phyloP scores from a whole-genome alignment of 208 protist species.

The Trypanosomatidae sp. region DNA sequence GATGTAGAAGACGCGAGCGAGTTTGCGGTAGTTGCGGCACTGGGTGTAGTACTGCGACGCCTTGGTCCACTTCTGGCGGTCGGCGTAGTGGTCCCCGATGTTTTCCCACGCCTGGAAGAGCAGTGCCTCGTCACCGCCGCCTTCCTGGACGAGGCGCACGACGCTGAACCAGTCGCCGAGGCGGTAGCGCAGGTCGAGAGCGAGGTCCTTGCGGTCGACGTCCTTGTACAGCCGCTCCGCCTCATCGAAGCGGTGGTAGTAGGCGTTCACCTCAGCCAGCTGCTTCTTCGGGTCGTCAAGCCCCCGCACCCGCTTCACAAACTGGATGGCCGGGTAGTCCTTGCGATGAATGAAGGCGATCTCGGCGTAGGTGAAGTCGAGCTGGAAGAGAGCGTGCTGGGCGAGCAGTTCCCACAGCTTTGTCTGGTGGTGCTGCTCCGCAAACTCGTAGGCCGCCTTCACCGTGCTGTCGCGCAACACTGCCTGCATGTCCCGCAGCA shows the following conservation, averaged over 20 bases:
- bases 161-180: slow-evolving; percentile 97
- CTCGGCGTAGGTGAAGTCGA: slow-evolving; percentile 91
- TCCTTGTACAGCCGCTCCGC: slow-evolving; percentile 96
- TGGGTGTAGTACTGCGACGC: slow-evolving; percentile 96
- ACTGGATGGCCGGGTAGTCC: slow-evolving; percentile 97
- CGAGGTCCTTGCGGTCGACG: slow-evolving; percentile 96
- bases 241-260: slow-evolving; percentile 96
- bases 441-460: slow-evolving; percentile 91
- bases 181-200: slow-evolving; percentile 90
- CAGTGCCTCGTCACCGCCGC: slow-evolving; percentile 91
- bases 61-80: slow-evolving; percentile 95
- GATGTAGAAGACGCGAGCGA: slow-evolving; percentile 90
- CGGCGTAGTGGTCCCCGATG: slow-evolving; percentile 96
- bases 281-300: slow-evolving; percentile 95
- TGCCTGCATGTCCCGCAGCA: slow-evolving; percentile 86
- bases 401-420: slow-evolving; percentile 95
- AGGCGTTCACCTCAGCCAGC: slow-evolving; percentile 95
- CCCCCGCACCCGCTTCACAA: slow-evolving; percentile 93
- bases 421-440: slow-evolving; percentile 87
- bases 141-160: slow-evolving; percentile 93
- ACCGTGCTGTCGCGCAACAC: slow-evolving; percentile 58
- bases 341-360: slow-evolving; percentile 92
- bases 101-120: slow-evolving; percentile 90
- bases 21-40: slow-evolving; percentile 86
- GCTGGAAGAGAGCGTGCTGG: slow-evolving; percentile 85